Conservation (phyloP, 1,284 basidiomycete species). For the Malassezia furfur region DNA sequence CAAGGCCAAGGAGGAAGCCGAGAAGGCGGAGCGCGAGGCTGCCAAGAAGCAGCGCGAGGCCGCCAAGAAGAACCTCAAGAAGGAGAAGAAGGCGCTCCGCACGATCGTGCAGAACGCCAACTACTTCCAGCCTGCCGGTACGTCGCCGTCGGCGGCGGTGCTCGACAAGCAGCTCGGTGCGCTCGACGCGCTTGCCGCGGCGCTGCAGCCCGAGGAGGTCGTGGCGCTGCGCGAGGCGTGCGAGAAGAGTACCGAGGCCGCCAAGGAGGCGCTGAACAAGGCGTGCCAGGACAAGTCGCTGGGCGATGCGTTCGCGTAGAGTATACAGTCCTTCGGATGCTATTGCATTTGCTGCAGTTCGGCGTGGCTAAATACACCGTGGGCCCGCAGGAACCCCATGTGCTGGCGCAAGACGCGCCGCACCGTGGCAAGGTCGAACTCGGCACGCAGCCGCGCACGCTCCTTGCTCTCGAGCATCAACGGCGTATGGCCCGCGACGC, state of each 20-base stretch:
- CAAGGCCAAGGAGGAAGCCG: constrained; percentile 54
- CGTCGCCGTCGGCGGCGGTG: constrained; percentile 50
- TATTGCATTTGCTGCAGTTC: constrained; percentile 7
- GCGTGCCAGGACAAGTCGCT: constrained; percentile 50
- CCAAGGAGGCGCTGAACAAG: constrained; percentile 52
- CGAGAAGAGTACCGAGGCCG: constrained; percentile 37
- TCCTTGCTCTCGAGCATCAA: not conserved
- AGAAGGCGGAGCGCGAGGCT: constrained; percentile 61
- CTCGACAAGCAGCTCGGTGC: constrained; percentile 56
- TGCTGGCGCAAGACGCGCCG: not conserved
- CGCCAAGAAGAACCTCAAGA: constrained; percentile 48
- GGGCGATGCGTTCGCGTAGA: constrained; percentile 34
- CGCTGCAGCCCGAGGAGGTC: constrained; percentile 53
- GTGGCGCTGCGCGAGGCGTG: constrained; percentile 53
- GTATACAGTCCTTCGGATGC: not conserved
- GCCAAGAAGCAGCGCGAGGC: constrained; percentile 87
- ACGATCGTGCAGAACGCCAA: constrained; percentile 54
- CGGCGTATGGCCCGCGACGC: not conserved
- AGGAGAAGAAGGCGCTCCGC: constrained; percentile 46
- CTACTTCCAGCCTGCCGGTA: constrained; percentile 54
- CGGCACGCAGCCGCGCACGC: constrained; percentile 5
- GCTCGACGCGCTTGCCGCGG: constrained; percentile 53
- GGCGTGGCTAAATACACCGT: constrained; percentile 7
- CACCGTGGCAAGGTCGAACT: not conserved
- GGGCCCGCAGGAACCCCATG: not conserved